Conservation (phyloP, 2,329 filamentous ascomycete species). For the Talaromyces islandicus region DNA sequence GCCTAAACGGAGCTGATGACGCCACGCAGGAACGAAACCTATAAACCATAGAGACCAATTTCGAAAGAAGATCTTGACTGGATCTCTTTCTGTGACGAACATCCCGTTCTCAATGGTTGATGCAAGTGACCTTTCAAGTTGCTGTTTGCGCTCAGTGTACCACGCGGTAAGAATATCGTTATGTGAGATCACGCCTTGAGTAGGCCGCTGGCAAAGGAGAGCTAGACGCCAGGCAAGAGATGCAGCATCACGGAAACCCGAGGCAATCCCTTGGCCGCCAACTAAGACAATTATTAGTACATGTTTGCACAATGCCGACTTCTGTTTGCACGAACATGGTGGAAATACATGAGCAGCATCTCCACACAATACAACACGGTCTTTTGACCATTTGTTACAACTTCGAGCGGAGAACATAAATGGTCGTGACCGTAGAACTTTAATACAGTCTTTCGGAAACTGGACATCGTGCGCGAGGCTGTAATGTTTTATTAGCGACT, state of each 20-base stretch:
- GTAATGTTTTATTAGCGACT: slow-evolving; percentile 9
- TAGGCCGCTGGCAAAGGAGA: slow-evolving; percentile 18
- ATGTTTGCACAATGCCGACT: not conserved
- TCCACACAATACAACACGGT: slow-evolving; percentile 40
- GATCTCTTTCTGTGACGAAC: slow-evolving; percentile 24
- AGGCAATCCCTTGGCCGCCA: slow-evolving; percentile 38
- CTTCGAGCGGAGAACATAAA: slow-evolving; percentile 42
- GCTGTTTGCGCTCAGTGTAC: slow-evolving; percentile 34
- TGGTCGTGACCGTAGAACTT: slow-evolving; percentile 40
- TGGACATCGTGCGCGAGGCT: slow-evolving; percentile 23
- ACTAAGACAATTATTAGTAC: slow-evolving; percentile 16
- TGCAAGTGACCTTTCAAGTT: slow-evolving; percentile 29
- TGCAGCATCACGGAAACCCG: slow-evolving; percentile 35
- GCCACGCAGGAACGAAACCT: slow-evolving; percentile 26
- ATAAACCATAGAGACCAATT: slow-evolving; percentile 27
- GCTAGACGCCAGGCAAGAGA: slow-evolving; percentile 33
- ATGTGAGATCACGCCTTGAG: slow-evolving; percentile 13
- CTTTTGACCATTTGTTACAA: slow-evolving; percentile 43
- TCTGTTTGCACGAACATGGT: slow-evolving; percentile 30
- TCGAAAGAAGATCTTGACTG: slow-evolving; percentile 25
- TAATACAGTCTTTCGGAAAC: slow-evolving; percentile 43
- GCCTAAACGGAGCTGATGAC: slow-evolving; percentile 23
- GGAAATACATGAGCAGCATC: slow-evolving; percentile 51
- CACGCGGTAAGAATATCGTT: slow-evolving; percentile 23
- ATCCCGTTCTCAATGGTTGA: slow-evolving; percentile 29